These are phyloP conservation scores for Phytophthora megakarya DNA, from an alignment of 352 stramenopile species.

Conservation along the genomic window DNA sequence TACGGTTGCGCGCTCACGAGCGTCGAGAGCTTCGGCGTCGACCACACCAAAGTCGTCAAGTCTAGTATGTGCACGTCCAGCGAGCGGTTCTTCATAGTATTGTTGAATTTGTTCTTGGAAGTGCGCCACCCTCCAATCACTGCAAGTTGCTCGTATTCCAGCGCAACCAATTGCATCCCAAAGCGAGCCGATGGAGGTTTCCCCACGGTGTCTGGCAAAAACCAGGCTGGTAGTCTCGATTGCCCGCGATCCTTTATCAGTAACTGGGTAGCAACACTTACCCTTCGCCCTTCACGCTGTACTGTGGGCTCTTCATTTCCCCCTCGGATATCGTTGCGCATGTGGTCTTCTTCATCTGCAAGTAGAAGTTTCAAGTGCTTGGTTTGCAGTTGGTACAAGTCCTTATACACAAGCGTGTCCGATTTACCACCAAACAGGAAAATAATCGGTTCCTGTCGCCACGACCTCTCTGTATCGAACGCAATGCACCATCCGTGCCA, in stretches of 20 bases:
- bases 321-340: background rate
- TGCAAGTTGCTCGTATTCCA: slow-evolving; percentile 49
- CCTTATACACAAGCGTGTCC: slow-evolving; percentile 50
- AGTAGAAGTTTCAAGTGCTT: slow-evolving; percentile 19
- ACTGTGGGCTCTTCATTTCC: background rate
- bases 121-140: slow-evolving; percentile 42
- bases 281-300: slow-evolving; percentile 4
- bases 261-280: slow-evolving; percentile 15
- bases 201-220: slow-evolving; percentile 48
- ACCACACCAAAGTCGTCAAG: slow-evolving; percentile 54
- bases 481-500: slow-evolving; percentile 48
- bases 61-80: slow-evolving; percentile 61
- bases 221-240: slow-evolving; percentile 36
- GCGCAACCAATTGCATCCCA: slow-evolving; percentile 46
- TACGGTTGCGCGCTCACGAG: slow-evolving; percentile 38
- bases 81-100: slow-evolving; percentile 11
- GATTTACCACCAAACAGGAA: slow-evolving; percentile 75
- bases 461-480: slow-evolving; percentile 31
- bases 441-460: slow-evolving; percentile 38
- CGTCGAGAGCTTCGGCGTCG: slow-evolving; percentile 46
- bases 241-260: slow-evolving; percentile 20
- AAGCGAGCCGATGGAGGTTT: slow-evolving; percentile 57
- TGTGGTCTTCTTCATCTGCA: slow-evolving; percentile 19
- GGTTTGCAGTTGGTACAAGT: slow-evolving; percentile 51
- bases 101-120: slow-evolving; percentile 17